Evolutionary conservation across 2,329 filamentous ascomycete genomes (phyloP).

Genomic region (Aspergillus hiratsukae): DNA sequence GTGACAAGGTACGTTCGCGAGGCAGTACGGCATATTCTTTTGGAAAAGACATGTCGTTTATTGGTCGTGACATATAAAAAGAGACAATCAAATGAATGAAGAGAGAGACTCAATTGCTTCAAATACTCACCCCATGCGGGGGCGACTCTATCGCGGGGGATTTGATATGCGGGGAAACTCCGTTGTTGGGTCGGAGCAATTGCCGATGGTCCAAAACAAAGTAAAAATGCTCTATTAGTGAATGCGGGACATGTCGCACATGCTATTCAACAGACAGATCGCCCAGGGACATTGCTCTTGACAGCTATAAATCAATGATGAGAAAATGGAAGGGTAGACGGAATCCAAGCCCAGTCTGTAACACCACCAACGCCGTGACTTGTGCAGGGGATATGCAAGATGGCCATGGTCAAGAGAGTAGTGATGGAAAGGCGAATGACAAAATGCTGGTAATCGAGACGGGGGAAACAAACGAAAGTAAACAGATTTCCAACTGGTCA

Average conservation of each 20-base stretch:
- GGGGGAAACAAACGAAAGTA: slow-evolving; percentile 1
- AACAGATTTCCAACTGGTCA: slow-evolving; percentile 18
- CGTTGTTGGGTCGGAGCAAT: background rate
- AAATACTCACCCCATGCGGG: background rate
- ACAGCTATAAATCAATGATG: background rate
- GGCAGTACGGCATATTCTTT: slow-evolving; percentile 22
- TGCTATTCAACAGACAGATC: slow-evolving; percentile 1
- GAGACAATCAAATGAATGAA: background rate
- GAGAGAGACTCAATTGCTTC: background rate
- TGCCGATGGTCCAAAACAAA: background rate
- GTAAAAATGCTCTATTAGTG: slow-evolving; percentile 9
- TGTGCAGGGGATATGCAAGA: slow-evolving; percentile 21
- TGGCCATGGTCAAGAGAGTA: slow-evolving; percentile 9
- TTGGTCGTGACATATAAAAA: background rate
- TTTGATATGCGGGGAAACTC: background rate
- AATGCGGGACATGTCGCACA: background rate
- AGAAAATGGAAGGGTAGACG: background rate
- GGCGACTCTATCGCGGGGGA: no score
- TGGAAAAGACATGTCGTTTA: slow-evolving; percentile 14
- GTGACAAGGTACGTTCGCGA: slow-evolving; percentile 21
- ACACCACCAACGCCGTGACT: slow-evolving; percentile 22
- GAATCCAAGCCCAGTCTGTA: slow-evolving; percentile 3
- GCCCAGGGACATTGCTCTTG: background rate
- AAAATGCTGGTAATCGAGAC: slow-evolving; percentile 5
- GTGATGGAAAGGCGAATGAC: background rate